These are phyloP conservation scores for Rhizopogon vulgaris DNA, from an alignment of 768 basidiomycete genomes.

Conservation along the genomic window DNA sequence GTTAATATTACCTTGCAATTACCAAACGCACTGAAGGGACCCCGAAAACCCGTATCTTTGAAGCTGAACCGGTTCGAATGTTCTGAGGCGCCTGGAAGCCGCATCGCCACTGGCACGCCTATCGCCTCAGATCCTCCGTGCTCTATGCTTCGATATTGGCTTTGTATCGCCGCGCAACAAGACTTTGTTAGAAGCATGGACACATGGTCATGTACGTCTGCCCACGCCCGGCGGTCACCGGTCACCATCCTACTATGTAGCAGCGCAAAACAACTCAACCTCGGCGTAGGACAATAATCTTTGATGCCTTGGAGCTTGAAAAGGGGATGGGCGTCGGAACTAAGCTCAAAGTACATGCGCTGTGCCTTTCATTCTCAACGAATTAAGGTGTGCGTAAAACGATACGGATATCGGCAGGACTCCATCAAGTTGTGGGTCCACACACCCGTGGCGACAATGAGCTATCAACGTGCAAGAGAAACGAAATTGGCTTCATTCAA, in stretches of 20 bases:
- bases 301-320: not conserved
- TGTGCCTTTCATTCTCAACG: not conserved
- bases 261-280: not conserved
- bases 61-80: constrained; percentile 17
- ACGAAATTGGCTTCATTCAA: not conserved
- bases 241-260: not conserved
- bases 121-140: constrained; percentile 7
- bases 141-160: constrained; percentile 7
- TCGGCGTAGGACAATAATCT: not conserved
- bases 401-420: not conserved
- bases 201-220: not conserved
- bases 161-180: not conserved
- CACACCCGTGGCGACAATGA: not conserved
- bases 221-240: not conserved
- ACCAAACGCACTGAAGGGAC: constrained; percentile 11
- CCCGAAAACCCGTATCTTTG: constrained; percentile 12
- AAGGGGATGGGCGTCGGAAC: not conserved
- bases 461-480: not conserved
- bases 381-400: not conserved
- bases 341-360: not conserved
- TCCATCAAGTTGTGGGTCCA: not conserved
- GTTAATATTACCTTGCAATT: not conserved
- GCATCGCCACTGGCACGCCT: constrained; percentile 7
- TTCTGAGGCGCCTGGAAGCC: constrained; percentile 4
- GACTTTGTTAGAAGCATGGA: not conserved